Evolutionary conservation across 768 basidiomycete genomes (phyloP), one percentile per base, ranked within the genome.

Genomic region (Boletus tomentosulus): DNA sequence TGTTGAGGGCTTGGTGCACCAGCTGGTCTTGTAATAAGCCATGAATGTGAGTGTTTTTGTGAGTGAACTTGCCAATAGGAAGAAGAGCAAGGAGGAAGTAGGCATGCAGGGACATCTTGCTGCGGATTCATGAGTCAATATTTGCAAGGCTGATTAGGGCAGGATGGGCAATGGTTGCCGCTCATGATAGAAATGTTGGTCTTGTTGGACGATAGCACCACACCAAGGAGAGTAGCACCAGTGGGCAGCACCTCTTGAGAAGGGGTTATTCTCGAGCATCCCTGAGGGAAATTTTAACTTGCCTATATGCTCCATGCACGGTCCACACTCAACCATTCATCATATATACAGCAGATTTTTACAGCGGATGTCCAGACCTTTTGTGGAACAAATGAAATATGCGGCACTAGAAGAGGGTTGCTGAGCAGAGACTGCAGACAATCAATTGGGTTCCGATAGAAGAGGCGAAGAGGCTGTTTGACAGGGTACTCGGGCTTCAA

Each of bases 71-170:
- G 7, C 37, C 4, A 4, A 60, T 38, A 10, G 58, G 50, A 12
- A 56, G 46, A 12, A 56, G 30, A 8, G 50, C 11, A 19, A 57
- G 56, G 0, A 57, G 47, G 8, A 54, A 25, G 8, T 57, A 60
- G 0, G 46, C 24, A 31, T 65, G 58, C 5, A 58, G 45, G 0
- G 53, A 57, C 0, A 48, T 57, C 44, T 67, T 66, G 48, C 50
- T 53, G 0, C 44, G 35, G 30, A 63, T 57, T 0, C 28, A 4
- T 9, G 48, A 5, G 6, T 54, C 4, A 1, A 63, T 59, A 19
- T 61, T 62, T 0, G 57, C 46, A 1, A 63, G 53, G n/a, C 53
- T 53, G 1, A 63, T 48, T 0, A 63, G 46, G 0, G 62, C 15
- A 0, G 54, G 58, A 34, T 60, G 56, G 1, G 57, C 43, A 15